Conservation (phyloP, 148 eudicot species). For the Vaccinium corymbosum region DNA sequence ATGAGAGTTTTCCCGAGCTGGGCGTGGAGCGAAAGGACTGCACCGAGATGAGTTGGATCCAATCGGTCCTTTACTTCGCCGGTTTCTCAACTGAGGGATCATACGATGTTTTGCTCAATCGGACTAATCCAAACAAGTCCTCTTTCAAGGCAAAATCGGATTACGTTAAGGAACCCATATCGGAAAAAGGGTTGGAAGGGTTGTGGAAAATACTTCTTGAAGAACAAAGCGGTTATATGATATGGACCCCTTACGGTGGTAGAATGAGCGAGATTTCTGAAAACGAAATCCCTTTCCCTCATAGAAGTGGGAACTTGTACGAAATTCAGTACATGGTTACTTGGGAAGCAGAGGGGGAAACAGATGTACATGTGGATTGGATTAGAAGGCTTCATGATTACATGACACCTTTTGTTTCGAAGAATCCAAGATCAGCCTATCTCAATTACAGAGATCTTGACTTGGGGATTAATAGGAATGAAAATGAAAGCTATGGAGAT, state of each 20-base stretch:
- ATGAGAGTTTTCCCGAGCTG: constrained; percentile 33
- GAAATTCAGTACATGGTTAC: constrained; percentile 31
- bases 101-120: constrained; percentile 16
- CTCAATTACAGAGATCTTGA: constrained; percentile 42
- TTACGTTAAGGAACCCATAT: constrained; percentile 36
- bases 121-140: constrained; percentile 27
- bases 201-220: constrained; percentile 35
- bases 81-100: constrained; percentile 24
- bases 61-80: constrained; percentile 26
- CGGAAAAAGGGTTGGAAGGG: constrained; percentile 26
- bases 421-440: constrained; percentile 33
- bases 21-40: constrained; percentile 29
- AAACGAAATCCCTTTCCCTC: constrained; percentile 35
- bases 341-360: constrained; percentile 28
- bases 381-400: background rate
- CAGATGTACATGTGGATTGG: constrained; percentile 12
- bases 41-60: constrained; percentile 37
- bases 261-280: constrained; percentile 29
- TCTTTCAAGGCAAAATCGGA: constrained; percentile 9
- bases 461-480: constrained; percentile 30
- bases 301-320: constrained; percentile 35
- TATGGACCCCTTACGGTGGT: constrained; percentile 38
- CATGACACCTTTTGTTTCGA: constrained; percentile 40
- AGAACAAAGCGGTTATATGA: constrained; percentile 21
- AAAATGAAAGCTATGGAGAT: constrained; percentile 1